Conservation (phyloP, 371 early-diverging fungal species). For the Saksenaea oblongispora region DNA sequence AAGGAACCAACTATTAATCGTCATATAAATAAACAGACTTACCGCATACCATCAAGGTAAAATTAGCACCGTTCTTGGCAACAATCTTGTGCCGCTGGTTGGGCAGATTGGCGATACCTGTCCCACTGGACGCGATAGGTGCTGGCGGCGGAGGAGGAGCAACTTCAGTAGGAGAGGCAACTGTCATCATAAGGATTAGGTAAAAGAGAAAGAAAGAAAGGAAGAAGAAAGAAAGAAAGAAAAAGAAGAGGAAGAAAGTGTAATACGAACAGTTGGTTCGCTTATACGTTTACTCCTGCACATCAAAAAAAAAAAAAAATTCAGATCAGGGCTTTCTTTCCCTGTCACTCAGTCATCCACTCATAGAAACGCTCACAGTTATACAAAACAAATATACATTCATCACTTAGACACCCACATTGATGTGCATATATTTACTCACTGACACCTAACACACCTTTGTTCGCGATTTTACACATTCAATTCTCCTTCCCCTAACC, state of each 20-base stretch:
- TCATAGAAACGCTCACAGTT: background rate
- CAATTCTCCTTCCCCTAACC: background rate
- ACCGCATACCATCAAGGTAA: slow-evolving; percentile 98
- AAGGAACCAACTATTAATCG: background rate
- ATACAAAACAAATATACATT: background rate
- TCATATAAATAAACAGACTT: slow-evolving; percentile 27
- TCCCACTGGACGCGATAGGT: slow-evolving; percentile 64
- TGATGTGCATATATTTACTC: too few species aligned
- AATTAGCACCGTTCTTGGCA: slow-evolving; percentile 91
- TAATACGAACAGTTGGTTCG: background rate
- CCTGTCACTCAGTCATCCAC: background rate
- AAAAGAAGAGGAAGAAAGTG: background rate
- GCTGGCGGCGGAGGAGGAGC: slow-evolving; percentile 41
- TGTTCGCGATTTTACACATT: too few species aligned
- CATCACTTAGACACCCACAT: too few species aligned
- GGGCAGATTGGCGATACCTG: slow-evolving; percentile 98
- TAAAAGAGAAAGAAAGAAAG: slow-evolving; percentile 3
- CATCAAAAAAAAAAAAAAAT: background rate
- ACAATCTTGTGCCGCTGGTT: slow-evolving; percentile 97
- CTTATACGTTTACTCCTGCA: slow-evolving; percentile 2
- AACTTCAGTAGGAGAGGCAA: slow-evolving; percentile 33
- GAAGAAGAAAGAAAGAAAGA: slow-evolving; percentile 6
- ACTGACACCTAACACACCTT: too few species aligned
- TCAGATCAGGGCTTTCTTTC: background rate
- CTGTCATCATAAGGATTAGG: slow-evolving; percentile 16